Evolutionary conservation across 2,329 filamentous ascomycete species (phyloP), one percentile per base, ranked within the genome.

Genomic region (Penicillium vulpinum): DNA sequence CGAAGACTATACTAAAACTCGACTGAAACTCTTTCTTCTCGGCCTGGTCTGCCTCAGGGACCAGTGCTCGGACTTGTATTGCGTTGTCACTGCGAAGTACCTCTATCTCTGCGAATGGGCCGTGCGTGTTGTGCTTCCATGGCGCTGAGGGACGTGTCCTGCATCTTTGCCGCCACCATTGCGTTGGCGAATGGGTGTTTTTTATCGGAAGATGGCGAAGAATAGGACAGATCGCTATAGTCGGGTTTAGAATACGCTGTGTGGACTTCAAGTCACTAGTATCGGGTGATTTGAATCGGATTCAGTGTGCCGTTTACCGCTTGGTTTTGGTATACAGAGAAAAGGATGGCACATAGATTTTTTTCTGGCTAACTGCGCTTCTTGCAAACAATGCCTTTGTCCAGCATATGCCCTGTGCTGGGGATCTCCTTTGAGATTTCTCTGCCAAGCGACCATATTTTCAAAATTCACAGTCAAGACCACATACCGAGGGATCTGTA

Each of bases 141-240:
- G 36, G 46, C 45, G 36, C 40, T 40, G 39, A 44, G 47, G 61
- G 58, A 43, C 60, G 57, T 61, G 61, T 61, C 51, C 59, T 63
- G 62, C 61, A 63, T 61, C 13, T 55, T 55, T 54, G 50, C 59
- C 58, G 59, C 61, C 62, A 62, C 48, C 28, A 33, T 24, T 41
- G 38, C 16, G 18, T 54, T 9, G 38, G 29, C 45, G 36, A 54
- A 29, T 54, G 4, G n/a, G 46, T 29, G 2, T 10, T 24, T 24
- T 24, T 18, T 31, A 43, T 15, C 9, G 36, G 36, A 24, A 43
- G 18, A 40, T 44, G 29, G 28, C 21, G 45, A 38, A 22, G 24
- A 40, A 43, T 29, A 29, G 29, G n/a, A 55, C 13, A 50, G 45
- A 55, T 55, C 29, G 36, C 7, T 51, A 44, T 55, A 51, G 45